phyloP scores from a whole-genome alignment of 371 early-diverging fungal species.

The Capillidium heterosporum region DNA sequence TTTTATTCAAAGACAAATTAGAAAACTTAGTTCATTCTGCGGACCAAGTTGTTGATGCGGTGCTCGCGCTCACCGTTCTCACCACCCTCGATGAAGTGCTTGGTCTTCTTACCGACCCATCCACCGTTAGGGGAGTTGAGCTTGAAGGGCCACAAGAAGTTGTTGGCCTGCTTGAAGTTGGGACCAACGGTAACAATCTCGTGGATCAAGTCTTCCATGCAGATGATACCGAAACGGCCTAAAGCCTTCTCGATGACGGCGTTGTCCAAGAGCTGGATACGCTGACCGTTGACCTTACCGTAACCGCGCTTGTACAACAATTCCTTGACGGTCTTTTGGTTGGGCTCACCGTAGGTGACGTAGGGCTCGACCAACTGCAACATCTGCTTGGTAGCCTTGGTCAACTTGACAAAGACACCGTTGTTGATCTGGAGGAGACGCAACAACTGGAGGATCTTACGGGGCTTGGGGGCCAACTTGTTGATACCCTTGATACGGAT shows the following conservation, averaged over 20 bases:
- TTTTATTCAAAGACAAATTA: no score
- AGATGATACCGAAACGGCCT: slow-evolving; percentile 93
- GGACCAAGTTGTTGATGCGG: slow-evolving; percentile 85
- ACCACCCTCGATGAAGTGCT: slow-evolving; percentile 97
- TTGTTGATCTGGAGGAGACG: slow-evolving; percentile 99
- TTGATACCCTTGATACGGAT: slow-evolving; percentile 94
- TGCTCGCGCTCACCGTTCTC: slow-evolving; percentile 92
- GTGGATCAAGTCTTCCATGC: slow-evolving; percentile 98
- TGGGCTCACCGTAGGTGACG: slow-evolving; percentile 94
- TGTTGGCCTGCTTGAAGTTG: slow-evolving; percentile 91
- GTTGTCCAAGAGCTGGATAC: slow-evolving; percentile 94
- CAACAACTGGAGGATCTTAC: slow-evolving; percentile 97
- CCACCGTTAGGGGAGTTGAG: slow-evolving; percentile 96
- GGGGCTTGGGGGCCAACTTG: slow-evolving; percentile 98
- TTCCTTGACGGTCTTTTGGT: slow-evolving; percentile 97
- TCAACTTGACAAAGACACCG: slow-evolving; percentile 95
- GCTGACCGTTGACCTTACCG: slow-evolving; percentile 93
- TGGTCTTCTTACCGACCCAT: slow-evolving; percentile 87
- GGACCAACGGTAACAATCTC: slow-evolving; percentile 98
- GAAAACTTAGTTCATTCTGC: slow-evolving; percentile 75
- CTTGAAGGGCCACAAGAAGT: slow-evolving; percentile 99
- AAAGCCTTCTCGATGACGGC: slow-evolving; percentile 84
- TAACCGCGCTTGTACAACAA: slow-evolving; percentile 99
- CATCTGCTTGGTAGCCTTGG: slow-evolving; percentile 97
- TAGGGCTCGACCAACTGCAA: slow-evolving; percentile 96